A percentile compares a stretch with the other conserved stretches of the same genome.
phyloP scores from a whole-genome alignment of 140 eudicot genomes.

The Senecio squalidus region DNA sequence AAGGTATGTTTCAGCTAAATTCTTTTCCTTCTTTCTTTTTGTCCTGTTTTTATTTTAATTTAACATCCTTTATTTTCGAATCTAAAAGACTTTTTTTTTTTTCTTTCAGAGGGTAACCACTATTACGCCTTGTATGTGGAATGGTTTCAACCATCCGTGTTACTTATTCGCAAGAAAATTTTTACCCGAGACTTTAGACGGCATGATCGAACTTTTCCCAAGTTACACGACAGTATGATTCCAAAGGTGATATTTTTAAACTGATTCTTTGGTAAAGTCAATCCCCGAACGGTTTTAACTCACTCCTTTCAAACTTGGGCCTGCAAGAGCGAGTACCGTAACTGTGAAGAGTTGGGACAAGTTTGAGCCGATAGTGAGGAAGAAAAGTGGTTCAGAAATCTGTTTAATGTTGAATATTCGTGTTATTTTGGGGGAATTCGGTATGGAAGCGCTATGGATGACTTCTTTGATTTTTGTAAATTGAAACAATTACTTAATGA shows the following conservation, averaged over 20 bases:
- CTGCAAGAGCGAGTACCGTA: constrained; percentile 7
- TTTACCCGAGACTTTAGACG: constrained; percentile 62
- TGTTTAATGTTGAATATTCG: constrained; percentile 10
- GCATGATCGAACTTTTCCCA: constrained; percentile 53
- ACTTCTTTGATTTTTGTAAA: constrained; percentile 24
- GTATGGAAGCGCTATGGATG: constrained; percentile 9
- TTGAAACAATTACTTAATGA: constrained; percentile 20
- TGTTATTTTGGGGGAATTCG: background rate
- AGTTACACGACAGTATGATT: constrained; percentile 44
- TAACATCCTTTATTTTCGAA: background rate
- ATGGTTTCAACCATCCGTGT: constrained; percentile 71
- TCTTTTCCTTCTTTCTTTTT: background rate
- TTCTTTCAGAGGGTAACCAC: constrained; percentile 47
- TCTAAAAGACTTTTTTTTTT: background rate
- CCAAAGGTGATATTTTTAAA: constrained; percentile 5
- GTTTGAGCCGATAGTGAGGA: constrained; percentile 33
- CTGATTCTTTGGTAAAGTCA: constrained; percentile 47
- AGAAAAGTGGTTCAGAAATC: constrained; percentile 19
- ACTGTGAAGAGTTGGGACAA: constrained; percentile 13
- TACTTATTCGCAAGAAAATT: constrained; percentile 86
- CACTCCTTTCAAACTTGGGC: constrained; percentile 35
- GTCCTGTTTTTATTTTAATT: background rate
- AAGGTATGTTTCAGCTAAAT: constrained; percentile 34
- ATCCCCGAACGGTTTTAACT: constrained; percentile 8
- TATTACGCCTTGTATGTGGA: constrained; percentile 75